Evolutionary conservation across 2,329 filamentous ascomycete species (phyloP).

Genomic region (Colletotrichum musae): DNA sequence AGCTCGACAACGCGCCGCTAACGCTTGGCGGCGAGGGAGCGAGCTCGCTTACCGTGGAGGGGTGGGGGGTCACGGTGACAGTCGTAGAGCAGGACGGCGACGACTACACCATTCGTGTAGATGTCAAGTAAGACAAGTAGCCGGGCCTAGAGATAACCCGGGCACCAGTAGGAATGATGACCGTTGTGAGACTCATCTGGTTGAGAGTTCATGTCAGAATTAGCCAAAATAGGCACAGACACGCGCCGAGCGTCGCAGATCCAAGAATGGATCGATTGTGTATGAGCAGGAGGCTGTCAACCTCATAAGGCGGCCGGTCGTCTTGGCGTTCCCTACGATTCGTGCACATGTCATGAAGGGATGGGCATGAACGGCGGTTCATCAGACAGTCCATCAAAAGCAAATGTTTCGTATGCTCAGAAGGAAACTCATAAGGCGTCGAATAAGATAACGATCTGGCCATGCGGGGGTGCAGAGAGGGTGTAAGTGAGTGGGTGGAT

Average conservation of each 20-base stretch:
- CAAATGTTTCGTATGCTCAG: constrained; percentile 9
- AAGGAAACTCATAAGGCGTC: not conserved
- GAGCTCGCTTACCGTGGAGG: not conserved
- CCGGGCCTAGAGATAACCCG: not conserved
- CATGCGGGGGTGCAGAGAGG: not conserved
- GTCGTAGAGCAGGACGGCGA: constrained; percentile 12
- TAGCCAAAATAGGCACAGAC: no score
- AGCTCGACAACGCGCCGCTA: constrained; percentile 52
- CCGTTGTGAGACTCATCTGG: not conserved
- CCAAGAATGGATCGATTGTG: not conserved
- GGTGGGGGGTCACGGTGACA: constrained; percentile 18
- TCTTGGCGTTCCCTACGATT: constrained; percentile 14
- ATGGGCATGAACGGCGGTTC: constrained; percentile 16
- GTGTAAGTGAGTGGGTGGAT: not conserved
- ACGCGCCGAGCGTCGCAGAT: constrained; percentile 11
- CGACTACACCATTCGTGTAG: constrained; percentile 20
- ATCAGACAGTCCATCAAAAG: not conserved
- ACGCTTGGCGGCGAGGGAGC: not conserved
- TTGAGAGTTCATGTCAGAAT: not conserved
- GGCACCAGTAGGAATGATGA: not conserved
- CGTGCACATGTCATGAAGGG: not conserved
- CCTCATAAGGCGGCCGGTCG: not conserved
- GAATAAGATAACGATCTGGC: not conserved
- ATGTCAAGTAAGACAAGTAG: not conserved
- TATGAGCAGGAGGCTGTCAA: not conserved